Evolutionary conservation across 75 land plant genomes (phyloP).

Genomic region (Cryptomeria japonica): DNA sequence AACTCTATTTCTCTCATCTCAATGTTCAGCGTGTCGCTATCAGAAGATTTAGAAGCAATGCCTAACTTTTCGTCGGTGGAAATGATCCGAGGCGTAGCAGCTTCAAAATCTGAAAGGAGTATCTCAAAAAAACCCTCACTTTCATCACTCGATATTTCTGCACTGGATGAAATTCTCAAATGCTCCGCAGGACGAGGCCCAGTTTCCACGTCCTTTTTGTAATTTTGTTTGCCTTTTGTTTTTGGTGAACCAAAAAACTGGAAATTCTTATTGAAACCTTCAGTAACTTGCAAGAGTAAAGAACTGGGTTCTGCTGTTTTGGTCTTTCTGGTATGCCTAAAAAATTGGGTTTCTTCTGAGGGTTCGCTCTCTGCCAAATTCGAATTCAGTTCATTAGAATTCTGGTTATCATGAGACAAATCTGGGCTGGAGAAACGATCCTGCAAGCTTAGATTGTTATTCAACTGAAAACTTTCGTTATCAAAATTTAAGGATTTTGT

Average conservation of each 20-base stretch:
- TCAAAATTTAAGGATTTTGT: too few relatives aligned
- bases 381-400: neutral
- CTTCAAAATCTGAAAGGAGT: neutral
- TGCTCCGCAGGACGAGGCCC: neutral
- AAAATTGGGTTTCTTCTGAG: neutral
- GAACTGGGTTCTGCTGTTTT: neutral
- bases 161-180: neutral
- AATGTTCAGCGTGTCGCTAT: neutral
- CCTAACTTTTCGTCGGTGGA: neutral
- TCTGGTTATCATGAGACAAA: too few relatives aligned
- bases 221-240: neutral
- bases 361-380: neutral
- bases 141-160: neutral
- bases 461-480: too few relatives aligned
- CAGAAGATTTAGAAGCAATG: neutral
- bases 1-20: too few relatives aligned
- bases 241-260: neutral
- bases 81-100: neutral
- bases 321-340: neutral
- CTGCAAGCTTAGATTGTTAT: too few relatives aligned
- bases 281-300: neutral
- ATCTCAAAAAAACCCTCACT: neutral
- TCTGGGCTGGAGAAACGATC: too few relatives aligned
- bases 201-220: neutral
- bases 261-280: neutral